phyloP scores from a whole-genome alignment of 805 yeast genomes.

The Middelhovenomyces tepae region DNA sequence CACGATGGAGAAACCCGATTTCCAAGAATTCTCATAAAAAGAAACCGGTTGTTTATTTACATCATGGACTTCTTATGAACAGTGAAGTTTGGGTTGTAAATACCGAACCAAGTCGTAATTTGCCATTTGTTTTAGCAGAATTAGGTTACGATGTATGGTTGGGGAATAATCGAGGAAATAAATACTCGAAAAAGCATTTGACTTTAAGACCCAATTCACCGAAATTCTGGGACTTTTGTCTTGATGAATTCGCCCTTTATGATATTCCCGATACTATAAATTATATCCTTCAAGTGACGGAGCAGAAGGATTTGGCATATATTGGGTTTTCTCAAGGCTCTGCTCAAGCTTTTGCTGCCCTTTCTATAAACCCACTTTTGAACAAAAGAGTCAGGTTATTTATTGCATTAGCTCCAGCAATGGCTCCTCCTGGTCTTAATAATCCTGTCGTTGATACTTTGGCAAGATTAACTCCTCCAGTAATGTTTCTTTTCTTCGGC shows the following conservation, averaged over 20 bases:
- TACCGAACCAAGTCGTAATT: conserved; percentile 37
- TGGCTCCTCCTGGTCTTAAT: conserved; percentile 79
- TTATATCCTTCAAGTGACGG: conserved; percentile 52
- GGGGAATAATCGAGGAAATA: conserved; percentile 89
- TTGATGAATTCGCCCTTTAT: conserved; percentile 85
- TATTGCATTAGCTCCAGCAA: conserved; percentile 88
- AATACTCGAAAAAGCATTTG: conserved; percentile 76
- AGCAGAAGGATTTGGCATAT: conserved; percentile 43
- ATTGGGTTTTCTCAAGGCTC: conserved; percentile 93
- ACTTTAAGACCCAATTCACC: conserved; percentile 33
- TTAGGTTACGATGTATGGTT: conserved; percentile 91
- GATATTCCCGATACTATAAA: conserved; percentile 83
- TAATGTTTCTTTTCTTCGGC: conserved; percentile 67
- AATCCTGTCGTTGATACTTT: conserved; percentile 69
- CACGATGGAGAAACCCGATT: conserved; percentile 23
- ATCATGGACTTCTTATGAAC: conserved; percentile 87
- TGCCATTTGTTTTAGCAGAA: conserved; percentile 72
- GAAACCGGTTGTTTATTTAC: conserved; percentile 61
- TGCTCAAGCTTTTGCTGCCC: conserved; percentile 83
- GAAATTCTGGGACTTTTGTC: conserved; percentile 79
- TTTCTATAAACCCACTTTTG: conserved; percentile 53
- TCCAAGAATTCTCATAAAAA: too few relatives aligned
- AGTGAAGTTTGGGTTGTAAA: conserved; percentile 72
- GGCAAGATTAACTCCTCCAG: conserved; percentile 64
- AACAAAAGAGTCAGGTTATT: conserved; percentile 47